Evolutionary conservation across 2,329 filamentous ascomycete genomes (phyloP).

Genomic region (Cladosporium sp.): DNA sequence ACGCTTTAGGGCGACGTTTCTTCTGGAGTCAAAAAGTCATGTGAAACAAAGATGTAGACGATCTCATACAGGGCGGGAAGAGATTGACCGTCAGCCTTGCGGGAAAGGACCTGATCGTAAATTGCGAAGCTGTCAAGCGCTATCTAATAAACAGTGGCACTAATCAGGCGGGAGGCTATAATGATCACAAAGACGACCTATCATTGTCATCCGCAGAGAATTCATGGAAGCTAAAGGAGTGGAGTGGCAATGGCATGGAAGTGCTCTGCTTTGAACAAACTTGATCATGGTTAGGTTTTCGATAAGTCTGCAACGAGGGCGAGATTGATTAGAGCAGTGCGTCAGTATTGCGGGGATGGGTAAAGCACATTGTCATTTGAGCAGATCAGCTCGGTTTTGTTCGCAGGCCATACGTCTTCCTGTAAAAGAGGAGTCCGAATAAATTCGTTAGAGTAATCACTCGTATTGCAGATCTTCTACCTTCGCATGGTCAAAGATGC

Average conservation of each 20-base stretch:
- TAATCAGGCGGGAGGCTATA: background rate
- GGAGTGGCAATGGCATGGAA: background rate
- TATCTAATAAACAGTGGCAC: background rate
- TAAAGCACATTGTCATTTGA: background rate
- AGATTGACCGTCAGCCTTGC: background rate
- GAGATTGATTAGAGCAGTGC: background rate
- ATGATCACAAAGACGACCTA: background rate
- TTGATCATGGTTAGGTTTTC: conserved; percentile 1
- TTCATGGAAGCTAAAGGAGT: background rate
- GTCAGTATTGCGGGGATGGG: background rate
- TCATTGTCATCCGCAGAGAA: background rate
- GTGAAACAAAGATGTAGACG: background rate
- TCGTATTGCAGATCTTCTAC: too few species aligned
- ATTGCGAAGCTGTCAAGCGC: background rate
- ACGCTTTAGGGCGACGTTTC: background rate
- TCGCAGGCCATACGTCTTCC: background rate
- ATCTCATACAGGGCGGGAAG: background rate
- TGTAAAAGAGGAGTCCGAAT: background rate
- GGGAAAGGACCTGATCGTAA: conserved; percentile 1
- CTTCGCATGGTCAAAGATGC: too few species aligned
- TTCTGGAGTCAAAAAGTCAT: background rate
- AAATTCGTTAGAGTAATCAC: too few species aligned
- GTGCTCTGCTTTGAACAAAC: background rate
- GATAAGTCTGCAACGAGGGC: background rate
- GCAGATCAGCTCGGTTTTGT: background rate